These are phyloP conservation scores for Hypoxylon sp. DNA, from an alignment of 2,329 filamentous ascomycete genomes.

Conservation along the genomic window DNA sequence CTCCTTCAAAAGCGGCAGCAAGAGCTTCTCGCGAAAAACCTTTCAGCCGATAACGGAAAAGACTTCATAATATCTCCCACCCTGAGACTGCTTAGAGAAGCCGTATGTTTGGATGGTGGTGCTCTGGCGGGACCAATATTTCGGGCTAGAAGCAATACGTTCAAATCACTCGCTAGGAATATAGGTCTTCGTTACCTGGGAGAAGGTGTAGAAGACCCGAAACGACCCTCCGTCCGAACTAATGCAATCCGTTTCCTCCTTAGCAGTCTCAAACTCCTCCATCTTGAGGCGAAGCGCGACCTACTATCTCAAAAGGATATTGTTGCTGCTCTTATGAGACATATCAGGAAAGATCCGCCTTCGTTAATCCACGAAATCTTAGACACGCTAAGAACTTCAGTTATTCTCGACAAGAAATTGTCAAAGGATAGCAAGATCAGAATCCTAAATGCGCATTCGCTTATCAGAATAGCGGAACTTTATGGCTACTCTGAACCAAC, in stretches of 20 bases:
- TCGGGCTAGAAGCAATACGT: slow-evolving; percentile 79
- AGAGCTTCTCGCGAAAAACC: slow-evolving; percentile 80
- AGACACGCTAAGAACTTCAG: slow-evolving; percentile 73
- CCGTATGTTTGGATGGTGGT: slow-evolving; percentile 88
- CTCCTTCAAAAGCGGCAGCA: slow-evolving; percentile 84
- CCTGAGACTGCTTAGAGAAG: slow-evolving; percentile 84
- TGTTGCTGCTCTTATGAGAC: slow-evolving; percentile 77
- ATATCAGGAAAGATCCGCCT: slow-evolving; percentile 81
- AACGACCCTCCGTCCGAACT: slow-evolving; percentile 82
- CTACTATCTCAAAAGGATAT: slow-evolving; percentile 82
- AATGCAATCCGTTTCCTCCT: slow-evolving; percentile 86
- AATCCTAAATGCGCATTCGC: slow-evolving; percentile 78
- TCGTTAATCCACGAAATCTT: slow-evolving; percentile 81
- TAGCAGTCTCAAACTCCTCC: slow-evolving; percentile 81
- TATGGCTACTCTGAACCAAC: slow-evolving; percentile 69
- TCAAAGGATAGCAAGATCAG: slow-evolving; percentile 79
- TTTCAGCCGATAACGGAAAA: slow-evolving; percentile 84
- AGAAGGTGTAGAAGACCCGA: slow-evolving; percentile 70
- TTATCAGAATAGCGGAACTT: slow-evolving; percentile 77
- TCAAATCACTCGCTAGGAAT: slow-evolving; percentile 83
- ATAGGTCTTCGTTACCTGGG: slow-evolving; percentile 75
- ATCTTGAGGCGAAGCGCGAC: slow-evolving; percentile 81
- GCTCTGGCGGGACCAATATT: slow-evolving; percentile 82
- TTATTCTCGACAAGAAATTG: slow-evolving; percentile 81
- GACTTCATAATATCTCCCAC: slow-evolving; percentile 91